These are phyloP conservation scores for Aspergillus persii DNA, from an alignment of 2,329 filamentous ascomycete genomes.

Conservation along the genomic window DNA sequence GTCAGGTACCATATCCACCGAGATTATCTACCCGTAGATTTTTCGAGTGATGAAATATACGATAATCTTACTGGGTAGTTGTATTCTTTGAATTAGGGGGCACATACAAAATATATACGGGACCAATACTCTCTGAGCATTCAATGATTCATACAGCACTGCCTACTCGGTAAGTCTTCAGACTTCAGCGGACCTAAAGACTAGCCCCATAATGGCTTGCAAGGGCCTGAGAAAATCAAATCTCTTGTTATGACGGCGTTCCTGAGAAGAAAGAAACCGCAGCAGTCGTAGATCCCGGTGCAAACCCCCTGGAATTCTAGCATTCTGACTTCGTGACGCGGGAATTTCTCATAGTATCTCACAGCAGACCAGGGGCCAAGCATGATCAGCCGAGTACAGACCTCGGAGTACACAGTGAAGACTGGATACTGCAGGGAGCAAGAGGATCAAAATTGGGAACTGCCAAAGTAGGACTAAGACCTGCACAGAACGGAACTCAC, in stretches of 20 bases:
- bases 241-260: neutral
- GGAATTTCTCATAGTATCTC: neutral
- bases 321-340: neutral
- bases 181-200: neutral
- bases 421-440: neutral
- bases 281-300: too few relatives aligned
- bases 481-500: neutral
- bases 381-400: neutral
- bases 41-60: too few relatives aligned
- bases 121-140: too few relatives aligned
- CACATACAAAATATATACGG: too few relatives aligned
- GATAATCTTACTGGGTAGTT: too few relatives aligned
- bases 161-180: too few relatives aligned
- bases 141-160: too few relatives aligned
- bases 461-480: neutral
- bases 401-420: too few relatives aligned
- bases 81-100: too few relatives aligned
- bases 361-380: neutral
- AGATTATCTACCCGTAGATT: too few relatives aligned
- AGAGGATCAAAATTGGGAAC: neutral
- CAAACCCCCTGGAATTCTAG: neutral
- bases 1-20: too few relatives aligned
- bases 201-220: neutral
- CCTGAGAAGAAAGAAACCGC: too few relatives aligned
- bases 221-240: neutral